phyloP scores from a whole-genome alignment of 257 asterid species.

The Galeopsis tetrahit region DNA sequence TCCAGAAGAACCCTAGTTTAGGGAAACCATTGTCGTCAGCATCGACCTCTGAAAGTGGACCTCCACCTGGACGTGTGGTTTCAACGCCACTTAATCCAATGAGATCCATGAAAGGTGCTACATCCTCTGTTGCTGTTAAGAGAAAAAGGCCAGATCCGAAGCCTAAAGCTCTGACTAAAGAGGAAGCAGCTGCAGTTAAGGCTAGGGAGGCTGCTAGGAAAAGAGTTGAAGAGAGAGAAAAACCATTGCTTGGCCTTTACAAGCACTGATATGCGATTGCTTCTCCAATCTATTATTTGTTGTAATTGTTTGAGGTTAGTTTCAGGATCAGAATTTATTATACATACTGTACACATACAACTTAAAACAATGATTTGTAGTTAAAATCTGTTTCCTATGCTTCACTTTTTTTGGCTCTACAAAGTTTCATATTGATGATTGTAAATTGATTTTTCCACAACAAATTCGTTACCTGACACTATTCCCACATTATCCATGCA shows the following conservation, averaged over 20 bases:
- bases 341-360: neutral
- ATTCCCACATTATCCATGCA: conserved; percentile 5
- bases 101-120: conserved; percentile 71
- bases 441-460: neutral
- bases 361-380: neutral
- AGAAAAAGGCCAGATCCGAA: conserved; percentile 70
- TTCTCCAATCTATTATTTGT: conserved; percentile 22
- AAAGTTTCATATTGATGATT: neutral
- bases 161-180: conserved; percentile 75
- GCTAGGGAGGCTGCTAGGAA: conserved; percentile 92
- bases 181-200: conserved; percentile 89
- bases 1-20: conserved; percentile 50
- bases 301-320: conserved; percentile 38
- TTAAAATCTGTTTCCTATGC: neutral
- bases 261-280: conserved; percentile 33
- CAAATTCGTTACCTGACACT: neutral
- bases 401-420: neutral
- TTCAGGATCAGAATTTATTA: conserved; percentile 6
- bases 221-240: conserved; percentile 88
- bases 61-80: conserved; percentile 79
- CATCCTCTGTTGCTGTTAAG: conserved; percentile 76
- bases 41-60: conserved; percentile 55
- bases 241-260: conserved; percentile 68
- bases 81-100: conserved; percentile 69
- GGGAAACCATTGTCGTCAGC: conserved; percentile 49